A percentile compares a stretch with the other conserved stretches of the same genome.
phyloP scores from a whole-genome alignment of 768 basidiomycete genomes.

The Sporobolomyces pararoseus region DNA sequence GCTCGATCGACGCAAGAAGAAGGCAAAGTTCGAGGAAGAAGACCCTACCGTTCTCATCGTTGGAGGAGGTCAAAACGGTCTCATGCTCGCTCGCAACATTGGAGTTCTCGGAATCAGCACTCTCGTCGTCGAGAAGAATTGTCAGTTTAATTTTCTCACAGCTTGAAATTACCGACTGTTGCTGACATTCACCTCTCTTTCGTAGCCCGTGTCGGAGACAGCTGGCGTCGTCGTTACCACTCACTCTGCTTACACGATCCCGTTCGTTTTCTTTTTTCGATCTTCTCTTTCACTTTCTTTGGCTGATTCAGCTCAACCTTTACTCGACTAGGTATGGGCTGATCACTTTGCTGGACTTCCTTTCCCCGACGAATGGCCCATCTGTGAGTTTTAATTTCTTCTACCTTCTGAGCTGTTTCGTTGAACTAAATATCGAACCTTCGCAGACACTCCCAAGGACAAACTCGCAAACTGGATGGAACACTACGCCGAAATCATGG shows the following conservation, averaged over 20 bases:
- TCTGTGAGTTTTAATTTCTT: slow-evolving; percentile 44
- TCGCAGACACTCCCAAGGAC: slow-evolving; percentile 36
- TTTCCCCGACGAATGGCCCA: slow-evolving; percentile 48
- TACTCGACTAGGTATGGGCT: slow-evolving; percentile 43
- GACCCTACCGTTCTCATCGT: slow-evolving; percentile 60
- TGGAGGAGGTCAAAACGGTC: slow-evolving; percentile 56
- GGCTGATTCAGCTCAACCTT: not conserved
- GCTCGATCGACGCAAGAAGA: slow-evolving; percentile 54
- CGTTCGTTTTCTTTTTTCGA: slow-evolving; percentile 5
- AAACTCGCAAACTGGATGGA: slow-evolving; percentile 49
- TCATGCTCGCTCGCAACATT: slow-evolving; percentile 63
- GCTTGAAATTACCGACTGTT: too few relatives aligned
- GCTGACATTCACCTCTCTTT: too few relatives aligned
- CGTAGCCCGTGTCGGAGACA: slow-evolving; percentile 47
- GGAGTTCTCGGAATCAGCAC: slow-evolving; percentile 59
- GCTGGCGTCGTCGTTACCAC: slow-evolving; percentile 58
- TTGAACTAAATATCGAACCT: not conserved
- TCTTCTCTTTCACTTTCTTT: not conserved
- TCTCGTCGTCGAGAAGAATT: slow-evolving; percentile 64
- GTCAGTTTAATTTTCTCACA: slow-evolving; percentile 50
- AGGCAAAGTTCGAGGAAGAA: slow-evolving; percentile 55
- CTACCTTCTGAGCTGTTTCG: not conserved
- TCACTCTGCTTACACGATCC: slow-evolving; percentile 60
- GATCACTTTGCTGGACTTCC: slow-evolving; percentile 58
- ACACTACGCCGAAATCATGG: slow-evolving; percentile 43